These are phyloP conservation scores for Aspergillus nidulans DNA, from an alignment of 495 filamentous ascomycete genomes.

Conservation along the genomic window DNA sequence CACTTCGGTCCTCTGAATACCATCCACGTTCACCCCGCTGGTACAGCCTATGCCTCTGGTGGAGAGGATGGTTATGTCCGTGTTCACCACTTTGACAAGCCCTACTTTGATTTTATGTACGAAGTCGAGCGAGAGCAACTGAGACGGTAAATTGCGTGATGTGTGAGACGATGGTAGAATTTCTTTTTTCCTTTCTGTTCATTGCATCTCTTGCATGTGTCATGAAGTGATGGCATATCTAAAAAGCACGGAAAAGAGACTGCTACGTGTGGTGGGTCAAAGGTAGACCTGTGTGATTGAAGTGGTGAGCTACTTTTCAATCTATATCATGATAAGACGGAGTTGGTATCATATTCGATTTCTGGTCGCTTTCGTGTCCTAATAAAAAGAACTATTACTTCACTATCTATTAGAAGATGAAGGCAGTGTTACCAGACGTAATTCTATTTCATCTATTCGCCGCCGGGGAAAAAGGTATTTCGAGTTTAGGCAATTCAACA, in stretches of 20 bases:
- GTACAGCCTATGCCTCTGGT: conserved; percentile 86
- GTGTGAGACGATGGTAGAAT: conserved; percentile 9
- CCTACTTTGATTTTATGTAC: conserved; percentile 97
- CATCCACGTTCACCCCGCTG: conserved; percentile 82
- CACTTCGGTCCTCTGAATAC: conserved; percentile 95
- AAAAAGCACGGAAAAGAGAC: conserved; percentile 25
- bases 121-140: conserved; percentile 81
- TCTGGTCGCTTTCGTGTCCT: conserved; percentile 33
- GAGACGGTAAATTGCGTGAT: conserved; percentile 34
- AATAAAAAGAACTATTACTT: conserved; percentile 34
- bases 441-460: neutral
- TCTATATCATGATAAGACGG: conserved; percentile 46
- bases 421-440: neutral
- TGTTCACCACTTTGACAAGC: conserved; percentile 96
- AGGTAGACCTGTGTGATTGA: conserved; percentile 33
- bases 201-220: conserved; percentile 39
- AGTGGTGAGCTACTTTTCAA: conserved; percentile 39
- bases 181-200: conserved; percentile 21
- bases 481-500: conserved; percentile 22
- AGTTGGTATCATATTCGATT: conserved; percentile 41
- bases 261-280: conserved; percentile 18
- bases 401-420: conserved; percentile 20
- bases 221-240: conserved; percentile 36
- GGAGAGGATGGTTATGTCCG: conserved; percentile 99
- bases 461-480: neutral